These are phyloP conservation scores for Digitaria exilis DNA, from an alignment of 202 grass and related monocot species.

Conservation along the genomic window DNA sequence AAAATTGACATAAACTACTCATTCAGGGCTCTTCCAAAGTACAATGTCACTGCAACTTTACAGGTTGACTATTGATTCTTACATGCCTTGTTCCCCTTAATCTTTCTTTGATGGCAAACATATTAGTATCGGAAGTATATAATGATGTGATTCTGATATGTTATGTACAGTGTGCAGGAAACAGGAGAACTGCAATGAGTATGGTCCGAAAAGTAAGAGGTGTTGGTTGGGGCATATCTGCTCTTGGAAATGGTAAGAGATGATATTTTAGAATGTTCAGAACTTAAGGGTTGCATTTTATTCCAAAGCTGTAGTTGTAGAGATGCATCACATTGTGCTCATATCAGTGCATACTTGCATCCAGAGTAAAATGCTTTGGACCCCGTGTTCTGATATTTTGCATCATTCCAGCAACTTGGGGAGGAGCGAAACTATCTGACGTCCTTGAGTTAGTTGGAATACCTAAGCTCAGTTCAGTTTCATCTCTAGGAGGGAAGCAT, in stretches of 20 bases:
- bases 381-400: constrained; percentile 17
- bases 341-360: background rate
- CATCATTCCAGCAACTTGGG: constrained; percentile 84
- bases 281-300: background rate
- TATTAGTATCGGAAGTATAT: background rate
- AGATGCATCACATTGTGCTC: constrained; percentile 11
- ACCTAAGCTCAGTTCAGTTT: constrained; percentile 61
- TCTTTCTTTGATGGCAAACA: constrained; percentile 15
- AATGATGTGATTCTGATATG: constrained; percentile 23
- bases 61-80: constrained; percentile 50
- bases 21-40: constrained; percentile 82
- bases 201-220: constrained; percentile 77
- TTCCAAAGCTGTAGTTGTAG: background rate
- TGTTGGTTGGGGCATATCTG: constrained; percentile 93
- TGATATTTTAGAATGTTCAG: constrained; percentile 5
- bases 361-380: constrained; percentile 2
- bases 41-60: constrained; percentile 92
- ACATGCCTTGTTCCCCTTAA: background rate
- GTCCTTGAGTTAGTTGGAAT: constrained; percentile 84
- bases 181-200: constrained; percentile 97
- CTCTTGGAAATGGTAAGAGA: constrained; percentile 88
- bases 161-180: constrained; percentile 84
- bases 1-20: constrained; percentile 33
- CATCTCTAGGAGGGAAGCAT: constrained; percentile 88
- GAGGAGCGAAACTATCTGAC: constrained; percentile 91